phyloP scores from a whole-genome alignment of 208 protist species.

The Trypanosoma avium region DNA sequence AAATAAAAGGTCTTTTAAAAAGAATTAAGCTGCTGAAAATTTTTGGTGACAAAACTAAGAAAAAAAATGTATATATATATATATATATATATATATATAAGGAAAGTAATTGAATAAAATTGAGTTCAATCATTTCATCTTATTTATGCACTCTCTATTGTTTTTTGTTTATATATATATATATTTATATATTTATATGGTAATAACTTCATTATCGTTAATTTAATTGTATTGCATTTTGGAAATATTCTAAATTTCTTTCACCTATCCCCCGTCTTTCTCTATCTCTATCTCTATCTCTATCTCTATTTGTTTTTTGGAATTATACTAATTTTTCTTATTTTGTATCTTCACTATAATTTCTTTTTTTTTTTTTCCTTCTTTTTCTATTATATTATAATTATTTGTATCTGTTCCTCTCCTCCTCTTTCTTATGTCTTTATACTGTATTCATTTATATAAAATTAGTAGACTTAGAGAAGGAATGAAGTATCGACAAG shows the following conservation, averaged over 20 bases:
- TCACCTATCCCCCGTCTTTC: too few species aligned
- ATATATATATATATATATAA: too few species aligned
- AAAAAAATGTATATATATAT: too few species aligned
- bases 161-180: constrained; percentile 2
- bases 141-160: constrained; percentile 5
- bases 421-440: constrained; percentile 14
- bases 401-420: neutral
- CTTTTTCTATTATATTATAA: neutral
- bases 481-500: constrained; percentile 4
- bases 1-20: too few species aligned
- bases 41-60: too few species aligned
- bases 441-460: constrained; percentile 5
- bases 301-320: constrained; percentile 1
- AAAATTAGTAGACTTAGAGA: constrained; percentile 9
- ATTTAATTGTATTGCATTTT: too few species aligned
- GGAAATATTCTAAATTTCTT: too few species aligned
- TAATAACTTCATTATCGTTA: too few species aligned
- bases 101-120: too few species aligned
- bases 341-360: neutral
- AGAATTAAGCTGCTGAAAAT: too few species aligned
- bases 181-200: too few species aligned
- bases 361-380: neutral
- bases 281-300: too few species aligned
- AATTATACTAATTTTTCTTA: neutral
- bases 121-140: constrained; percentile 2